Conservation (phyloP, 75 land plant genomes). For the Pinus taeda region DNA sequence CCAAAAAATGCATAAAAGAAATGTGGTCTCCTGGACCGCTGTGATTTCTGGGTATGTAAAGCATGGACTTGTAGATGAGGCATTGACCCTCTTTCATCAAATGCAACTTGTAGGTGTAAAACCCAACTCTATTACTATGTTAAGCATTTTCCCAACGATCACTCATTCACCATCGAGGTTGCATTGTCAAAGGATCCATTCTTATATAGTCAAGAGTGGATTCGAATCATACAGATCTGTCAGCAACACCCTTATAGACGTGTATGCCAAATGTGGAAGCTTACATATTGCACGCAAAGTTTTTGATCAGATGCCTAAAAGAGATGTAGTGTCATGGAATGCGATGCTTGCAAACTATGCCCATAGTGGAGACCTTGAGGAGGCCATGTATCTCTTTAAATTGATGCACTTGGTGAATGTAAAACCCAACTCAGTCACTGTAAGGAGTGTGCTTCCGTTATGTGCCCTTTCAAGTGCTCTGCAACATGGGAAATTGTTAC, state of each 20-base stretch:
- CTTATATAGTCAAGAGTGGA: constrained; percentile 32
- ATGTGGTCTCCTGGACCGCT: constrained; percentile 53
- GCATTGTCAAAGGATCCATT: constrained; percentile 48
- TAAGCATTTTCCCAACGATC: constrained; percentile 50
- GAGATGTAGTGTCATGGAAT: constrained; percentile 54
- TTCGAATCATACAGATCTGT: constrained; percentile 47
- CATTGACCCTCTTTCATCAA: constrained; percentile 36
- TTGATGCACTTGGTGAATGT: no score
- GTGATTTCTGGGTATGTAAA: constrained; percentile 54
- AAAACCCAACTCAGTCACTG: constrained; percentile 42
- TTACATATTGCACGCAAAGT: constrained; percentile 20
- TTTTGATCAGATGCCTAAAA: constrained; percentile 48
- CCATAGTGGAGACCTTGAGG: constrained; percentile 24
- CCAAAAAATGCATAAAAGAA: constrained; percentile 23
- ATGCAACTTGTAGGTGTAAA: constrained; percentile 30
- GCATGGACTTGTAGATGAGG: constrained; percentile 34
- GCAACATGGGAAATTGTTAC: constrained; percentile 42
- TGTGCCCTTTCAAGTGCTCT: constrained; percentile 51
- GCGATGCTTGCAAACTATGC: constrained; percentile 36
- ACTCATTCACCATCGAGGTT: constrained; percentile 21
- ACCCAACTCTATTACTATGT: constrained; percentile 48
- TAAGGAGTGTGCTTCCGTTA: constrained; percentile 48
- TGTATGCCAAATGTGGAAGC: constrained; percentile 48
- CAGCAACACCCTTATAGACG: constrained; percentile 46
- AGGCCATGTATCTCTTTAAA: constrained; percentile 3